Evolutionary conservation across 2,329 filamentous ascomycete genomes (phyloP).

Genomic region (Penicillium griseofulvum): DNA sequence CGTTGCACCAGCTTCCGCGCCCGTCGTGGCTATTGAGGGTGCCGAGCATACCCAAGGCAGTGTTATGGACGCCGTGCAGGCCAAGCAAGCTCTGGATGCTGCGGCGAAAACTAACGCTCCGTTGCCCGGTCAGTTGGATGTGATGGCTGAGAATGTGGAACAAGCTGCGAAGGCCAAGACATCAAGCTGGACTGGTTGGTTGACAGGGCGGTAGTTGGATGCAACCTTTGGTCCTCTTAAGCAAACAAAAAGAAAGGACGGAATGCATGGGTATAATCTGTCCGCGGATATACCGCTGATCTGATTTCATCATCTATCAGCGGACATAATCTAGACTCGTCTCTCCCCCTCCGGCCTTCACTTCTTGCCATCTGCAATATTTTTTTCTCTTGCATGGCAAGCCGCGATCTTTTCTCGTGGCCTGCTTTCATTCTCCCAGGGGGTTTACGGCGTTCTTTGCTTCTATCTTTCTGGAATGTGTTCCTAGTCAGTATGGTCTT

Average conservation of each 20-base stretch:
- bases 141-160: conserved; percentile 37
- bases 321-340: not conserved
- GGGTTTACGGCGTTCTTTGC: conserved; percentile 32
- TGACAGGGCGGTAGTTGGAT: conserved; percentile 35
- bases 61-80: conserved; percentile 37
- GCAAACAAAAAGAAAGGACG: conserved; percentile 4
- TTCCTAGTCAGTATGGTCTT: conserved; percentile 17
- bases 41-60: conserved; percentile 20
- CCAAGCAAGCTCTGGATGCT: conserved; percentile 36
- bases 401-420: conserved; percentile 16
- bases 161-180: conserved; percentile 35
- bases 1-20: conserved; percentile 5
- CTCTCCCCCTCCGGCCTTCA: not conserved
- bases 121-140: conserved; percentile 33
- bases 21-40: conserved; percentile 8
- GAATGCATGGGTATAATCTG: not conserved
- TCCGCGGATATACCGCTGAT: not conserved
- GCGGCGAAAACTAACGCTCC: conserved; percentile 19
- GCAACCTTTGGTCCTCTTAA: not conserved
- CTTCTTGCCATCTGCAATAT: conserved; percentile 9
- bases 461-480: conserved; percentile 15
- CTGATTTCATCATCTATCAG: not conserved
- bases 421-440: conserved; percentile 26
- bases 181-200: conserved; percentile 42
- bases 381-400: conserved; percentile 24